Percentiles rank a stretch among this genome's conserved stretches.
Evolutionary conservation across 176 grass and related monocot genomes (phyloP).

Genomic region (Carex parvula): DNA sequence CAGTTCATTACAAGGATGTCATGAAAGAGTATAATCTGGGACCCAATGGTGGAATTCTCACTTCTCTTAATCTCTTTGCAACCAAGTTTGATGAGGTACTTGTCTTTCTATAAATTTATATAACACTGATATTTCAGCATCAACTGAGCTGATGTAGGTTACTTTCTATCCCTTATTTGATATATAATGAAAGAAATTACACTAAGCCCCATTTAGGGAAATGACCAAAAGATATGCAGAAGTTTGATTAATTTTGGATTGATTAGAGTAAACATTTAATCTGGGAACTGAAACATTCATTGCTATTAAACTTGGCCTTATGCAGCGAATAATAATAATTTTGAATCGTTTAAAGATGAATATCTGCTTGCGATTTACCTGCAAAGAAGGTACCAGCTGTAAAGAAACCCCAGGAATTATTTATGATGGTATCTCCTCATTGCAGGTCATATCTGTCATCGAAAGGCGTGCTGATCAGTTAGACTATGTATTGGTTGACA

Average conservation of each 20-base stretch:
- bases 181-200: not conserved
- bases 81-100: conserved; percentile 84
- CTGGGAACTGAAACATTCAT: not conserved
- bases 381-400: not conserved
- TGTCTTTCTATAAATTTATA: not conserved
- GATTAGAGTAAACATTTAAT: not conserved
- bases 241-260: not conserved
- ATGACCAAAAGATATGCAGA: not conserved
- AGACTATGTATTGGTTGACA: conserved; percentile 94
- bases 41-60: conserved; percentile 92
- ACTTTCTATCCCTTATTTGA: not conserved
- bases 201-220: not conserved
- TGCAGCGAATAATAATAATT: not conserved
- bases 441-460: conserved; percentile 84
- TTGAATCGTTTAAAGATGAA: not conserved
- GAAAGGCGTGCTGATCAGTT: conserved; percentile 80
- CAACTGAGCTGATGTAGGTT: not conserved
- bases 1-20: conserved; percentile 85
- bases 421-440: not conserved
- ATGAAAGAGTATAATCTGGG: conserved; percentile 97
- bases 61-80: conserved; percentile 80
- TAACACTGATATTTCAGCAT: not conserved
- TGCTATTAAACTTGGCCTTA: not conserved
- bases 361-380: not conserved
- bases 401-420: not conserved